phyloP scores from a whole-genome alignment of 2,329 filamentous ascomycete species.

The Sporothrix humicola region DNA sequence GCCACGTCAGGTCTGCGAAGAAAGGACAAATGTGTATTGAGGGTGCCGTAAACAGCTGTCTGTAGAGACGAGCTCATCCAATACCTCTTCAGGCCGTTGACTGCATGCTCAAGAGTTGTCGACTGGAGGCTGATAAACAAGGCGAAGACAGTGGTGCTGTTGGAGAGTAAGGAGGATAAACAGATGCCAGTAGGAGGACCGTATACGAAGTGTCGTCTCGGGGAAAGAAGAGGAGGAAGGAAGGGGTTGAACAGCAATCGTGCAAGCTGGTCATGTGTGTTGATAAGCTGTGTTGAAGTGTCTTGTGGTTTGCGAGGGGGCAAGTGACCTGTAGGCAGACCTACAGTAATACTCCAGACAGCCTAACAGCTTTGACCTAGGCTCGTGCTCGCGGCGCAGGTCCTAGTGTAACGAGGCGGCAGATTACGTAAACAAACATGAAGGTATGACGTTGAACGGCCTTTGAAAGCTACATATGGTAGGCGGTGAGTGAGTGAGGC shows the following conservation, averaged over 20 bases:
- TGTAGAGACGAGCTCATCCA: constrained; percentile 30
- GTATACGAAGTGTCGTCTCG: too few relatives aligned
- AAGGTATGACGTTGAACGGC: constrained; percentile 30
- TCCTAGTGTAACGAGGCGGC: constrained; percentile 1
- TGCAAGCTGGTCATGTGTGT: constrained; percentile 30
- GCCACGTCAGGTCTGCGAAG: background rate
- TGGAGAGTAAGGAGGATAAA: too few relatives aligned
- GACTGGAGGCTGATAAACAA: background rate
- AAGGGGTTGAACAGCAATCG: background rate
- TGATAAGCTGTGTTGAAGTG: constrained; percentile 32
- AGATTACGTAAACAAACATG: constrained; percentile 28
- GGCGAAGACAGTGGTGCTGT: too few relatives aligned
- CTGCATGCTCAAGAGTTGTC: constrained; percentile 28
- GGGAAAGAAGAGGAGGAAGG: background rate
- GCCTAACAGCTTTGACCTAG: too few relatives aligned
- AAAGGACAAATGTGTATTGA: background rate
- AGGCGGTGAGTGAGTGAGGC: constrained; percentile 34
- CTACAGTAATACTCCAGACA: background rate
- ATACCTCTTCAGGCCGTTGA: background rate
- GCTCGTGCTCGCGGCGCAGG: too few relatives aligned
- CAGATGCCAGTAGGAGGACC: too few relatives aligned
- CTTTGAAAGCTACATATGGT: constrained; percentile 12
- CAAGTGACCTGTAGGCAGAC: constrained; percentile 30
- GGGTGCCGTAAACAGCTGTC: constrained; percentile 18
- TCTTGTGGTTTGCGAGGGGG: constrained; percentile 9